A percentile compares a stretch with the other conserved stretches of the same genome.
phyloP scores from a whole-genome alignment of 2,329 filamentous ascomycete genomes.

The Monilinia polystroma region DNA sequence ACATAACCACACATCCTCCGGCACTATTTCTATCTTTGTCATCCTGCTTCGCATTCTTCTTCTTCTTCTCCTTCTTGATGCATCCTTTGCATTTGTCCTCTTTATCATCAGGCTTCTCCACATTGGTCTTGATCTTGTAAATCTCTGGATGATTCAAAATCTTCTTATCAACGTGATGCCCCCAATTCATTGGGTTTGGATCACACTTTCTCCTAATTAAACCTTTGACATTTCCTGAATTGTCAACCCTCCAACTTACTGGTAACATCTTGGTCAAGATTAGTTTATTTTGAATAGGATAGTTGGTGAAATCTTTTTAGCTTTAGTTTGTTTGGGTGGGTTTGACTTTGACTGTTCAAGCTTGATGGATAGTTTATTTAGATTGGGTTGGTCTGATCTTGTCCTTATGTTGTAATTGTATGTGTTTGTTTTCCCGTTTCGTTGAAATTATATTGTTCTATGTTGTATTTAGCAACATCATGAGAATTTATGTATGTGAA shows the following conservation, averaged over 20 bases:
- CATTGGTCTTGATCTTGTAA: neutral
- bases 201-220: slow-evolving; percentile 9
- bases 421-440: neutral
- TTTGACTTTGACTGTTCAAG: neutral
- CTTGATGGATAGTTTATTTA: neutral
- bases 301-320: neutral
- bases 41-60: neutral
- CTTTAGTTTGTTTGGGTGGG: neutral
- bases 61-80: neutral
- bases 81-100: neutral
- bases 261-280: neutral
- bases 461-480: neutral
- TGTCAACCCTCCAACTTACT: neutral
- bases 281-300: neutral
- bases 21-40: neutral
- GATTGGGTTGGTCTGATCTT: neutral
- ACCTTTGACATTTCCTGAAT: neutral
- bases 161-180: neutral
- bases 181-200: slow-evolving; percentile 11
- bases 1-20: neutral
- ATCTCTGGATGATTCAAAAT: slow-evolving; percentile 11
- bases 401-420: neutral
- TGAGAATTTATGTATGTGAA: neutral
- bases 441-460: neutral
- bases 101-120: neutral